Evolutionary conservation across 768 basidiomycete genomes (phyloP).

Genomic region (Royoungia palumana): DNA sequence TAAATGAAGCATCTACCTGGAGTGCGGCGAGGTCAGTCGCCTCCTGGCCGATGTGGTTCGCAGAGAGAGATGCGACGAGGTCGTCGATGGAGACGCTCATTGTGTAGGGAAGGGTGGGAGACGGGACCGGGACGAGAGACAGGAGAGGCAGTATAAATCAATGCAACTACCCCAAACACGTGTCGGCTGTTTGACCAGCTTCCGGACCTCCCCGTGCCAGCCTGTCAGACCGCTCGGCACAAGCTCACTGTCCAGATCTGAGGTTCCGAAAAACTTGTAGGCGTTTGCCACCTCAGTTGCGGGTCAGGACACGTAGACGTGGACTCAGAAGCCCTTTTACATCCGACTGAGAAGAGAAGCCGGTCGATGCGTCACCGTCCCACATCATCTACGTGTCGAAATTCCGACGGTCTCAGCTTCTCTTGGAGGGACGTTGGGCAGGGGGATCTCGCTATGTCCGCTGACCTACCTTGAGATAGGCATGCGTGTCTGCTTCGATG

Average conservation of each 20-base stretch:
- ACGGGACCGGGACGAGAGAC: background rate
- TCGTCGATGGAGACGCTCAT: constrained; percentile 51
- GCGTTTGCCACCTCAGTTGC: constrained; percentile 8
- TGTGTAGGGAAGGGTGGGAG: constrained; percentile 5
- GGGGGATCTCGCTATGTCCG: too few species aligned
- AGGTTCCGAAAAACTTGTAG: too few species aligned
- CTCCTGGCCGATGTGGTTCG: constrained; percentile 52
- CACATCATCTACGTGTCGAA: too few species aligned
- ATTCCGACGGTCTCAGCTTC: too few species aligned
- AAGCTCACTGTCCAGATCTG: background rate
- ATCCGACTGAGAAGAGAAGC: background rate
- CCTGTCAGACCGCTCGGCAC: constrained; percentile 1
- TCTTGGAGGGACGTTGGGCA: too few species aligned
- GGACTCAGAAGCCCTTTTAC: background rate
- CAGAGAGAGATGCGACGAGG: constrained; percentile 45
- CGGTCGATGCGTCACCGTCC: too few species aligned
- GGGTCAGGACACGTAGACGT: background rate
- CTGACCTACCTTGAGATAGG: too few species aligned
- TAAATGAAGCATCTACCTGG: constrained; percentile 35
- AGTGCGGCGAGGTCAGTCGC: constrained; percentile 48
- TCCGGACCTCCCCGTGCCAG: constrained; percentile 12
- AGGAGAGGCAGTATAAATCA: constrained; percentile 17
- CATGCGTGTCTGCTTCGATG: too few species aligned
- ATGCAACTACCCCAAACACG: constrained; percentile 25
- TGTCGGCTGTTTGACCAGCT: constrained; percentile 2